Evolutionary conservation across 805 yeast genomes (phyloP).

Genomic region (Ogataea glucozyma): DNA sequence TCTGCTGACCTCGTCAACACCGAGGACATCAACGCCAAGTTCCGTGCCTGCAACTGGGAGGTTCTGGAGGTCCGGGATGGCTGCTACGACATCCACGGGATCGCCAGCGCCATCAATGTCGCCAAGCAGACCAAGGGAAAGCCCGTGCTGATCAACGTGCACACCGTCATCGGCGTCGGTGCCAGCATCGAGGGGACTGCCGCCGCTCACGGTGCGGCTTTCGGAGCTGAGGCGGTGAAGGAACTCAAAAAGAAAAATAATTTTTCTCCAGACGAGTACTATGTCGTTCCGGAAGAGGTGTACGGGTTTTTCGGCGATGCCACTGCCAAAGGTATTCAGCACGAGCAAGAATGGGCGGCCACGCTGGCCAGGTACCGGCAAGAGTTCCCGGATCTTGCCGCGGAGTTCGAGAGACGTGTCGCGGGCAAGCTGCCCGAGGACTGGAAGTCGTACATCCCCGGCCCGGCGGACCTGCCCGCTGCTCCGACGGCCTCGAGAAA

Average conservation of each 20-base stretch:
- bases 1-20: conserved; percentile 85
- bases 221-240: conserved; percentile 86
- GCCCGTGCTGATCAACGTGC: conserved; percentile 86
- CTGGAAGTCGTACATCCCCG: conserved; percentile 81
- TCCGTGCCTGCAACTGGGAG: conserved; percentile 95
- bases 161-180: conserved; percentile 93
- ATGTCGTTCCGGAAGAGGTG: conserved; percentile 81
- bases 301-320: conserved; percentile 62
- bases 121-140: conserved; percentile 73
- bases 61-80: conserved; percentile 74
- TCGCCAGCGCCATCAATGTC: conserved; percentile 67
- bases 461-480: conserved; percentile 80
- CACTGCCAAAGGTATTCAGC: conserved; percentile 58
- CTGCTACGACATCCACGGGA: conserved; percentile 70
- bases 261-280: conserved; percentile 79
- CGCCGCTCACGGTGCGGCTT: conserved; percentile 94
- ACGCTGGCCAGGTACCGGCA: conserved; percentile 57
- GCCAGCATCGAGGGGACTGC: conserved; percentile 82
- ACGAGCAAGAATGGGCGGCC: conserved; percentile 72
- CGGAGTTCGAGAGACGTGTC: conserved; percentile 77
- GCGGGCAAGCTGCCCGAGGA: conserved; percentile 72
- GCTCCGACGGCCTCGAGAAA: conserved; percentile 89
- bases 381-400: conserved; percentile 75
- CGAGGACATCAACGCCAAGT: conserved; percentile 84
- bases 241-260: conserved; percentile 83